Evolutionary conservation across 805 yeast genomes (phyloP).

Genomic region (Metschnikowia drakensbergensis): DNA sequence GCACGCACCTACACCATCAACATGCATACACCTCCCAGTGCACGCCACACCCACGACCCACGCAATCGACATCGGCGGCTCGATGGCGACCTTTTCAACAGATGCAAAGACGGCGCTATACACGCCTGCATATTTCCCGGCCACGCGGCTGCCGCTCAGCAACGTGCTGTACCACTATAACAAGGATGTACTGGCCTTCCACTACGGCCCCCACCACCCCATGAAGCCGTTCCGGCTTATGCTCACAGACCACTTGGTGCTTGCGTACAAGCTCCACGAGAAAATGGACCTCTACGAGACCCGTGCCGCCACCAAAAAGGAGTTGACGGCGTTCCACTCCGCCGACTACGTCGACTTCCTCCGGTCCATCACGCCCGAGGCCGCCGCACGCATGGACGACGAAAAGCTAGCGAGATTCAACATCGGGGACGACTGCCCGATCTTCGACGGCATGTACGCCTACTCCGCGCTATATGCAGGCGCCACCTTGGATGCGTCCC

Average conservation of each 20-base stretch:
- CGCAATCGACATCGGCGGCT: no score
- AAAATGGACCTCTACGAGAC: slow-evolving; percentile 89
- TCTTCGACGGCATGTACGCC: slow-evolving; percentile 91
- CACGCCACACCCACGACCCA: background rate
- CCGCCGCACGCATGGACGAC: slow-evolving; percentile 53
- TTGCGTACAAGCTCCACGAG: slow-evolving; percentile 79
- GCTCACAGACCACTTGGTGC: slow-evolving; percentile 89
- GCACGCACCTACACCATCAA: background rate
- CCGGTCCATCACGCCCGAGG: slow-evolving; percentile 72
- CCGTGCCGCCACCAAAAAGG: slow-evolving; percentile 74
- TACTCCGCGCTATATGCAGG: slow-evolving; percentile 88
- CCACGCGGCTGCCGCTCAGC: slow-evolving; percentile 5
- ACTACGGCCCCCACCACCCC: slow-evolving; percentile 94
- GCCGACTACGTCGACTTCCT: slow-evolving; percentile 82
- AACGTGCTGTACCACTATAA: slow-evolving; percentile 84
- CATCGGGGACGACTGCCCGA: slow-evolving; percentile 93
- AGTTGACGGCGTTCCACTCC: slow-evolving; percentile 77
- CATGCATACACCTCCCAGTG: background rate
- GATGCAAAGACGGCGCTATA: slow-evolving; percentile 30
- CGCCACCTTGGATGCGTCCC: slow-evolving; percentile 89
- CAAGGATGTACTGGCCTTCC: slow-evolving; percentile 74
- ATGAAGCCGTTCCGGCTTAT: slow-evolving; percentile 95
- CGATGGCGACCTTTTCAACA: slow-evolving; percentile 25
- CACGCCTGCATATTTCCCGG: background rate
- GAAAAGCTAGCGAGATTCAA: slow-evolving; percentile 65